Conservation (phyloP, 1,284 basidiomycete genomes). For the Takashimella koratensis region DNA sequence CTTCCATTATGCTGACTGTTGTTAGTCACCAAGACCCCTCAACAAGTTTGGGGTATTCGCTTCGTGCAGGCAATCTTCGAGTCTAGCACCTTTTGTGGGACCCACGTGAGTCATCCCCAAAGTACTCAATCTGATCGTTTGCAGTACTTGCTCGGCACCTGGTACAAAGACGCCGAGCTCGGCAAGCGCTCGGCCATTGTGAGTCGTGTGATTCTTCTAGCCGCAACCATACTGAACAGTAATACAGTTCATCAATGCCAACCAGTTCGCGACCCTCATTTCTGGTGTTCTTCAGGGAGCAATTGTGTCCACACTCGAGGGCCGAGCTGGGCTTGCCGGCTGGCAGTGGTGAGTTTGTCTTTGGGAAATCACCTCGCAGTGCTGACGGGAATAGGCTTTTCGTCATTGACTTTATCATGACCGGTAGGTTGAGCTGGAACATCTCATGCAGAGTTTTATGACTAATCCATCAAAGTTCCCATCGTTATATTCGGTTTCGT, state of each 20-base stretch:
- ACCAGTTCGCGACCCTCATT: slow-evolving; percentile 40
- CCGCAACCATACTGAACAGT: not conserved
- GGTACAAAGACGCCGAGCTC: slow-evolving; percentile 43
- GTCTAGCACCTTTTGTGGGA: slow-evolving; percentile 33
- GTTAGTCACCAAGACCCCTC: slow-evolving; percentile 24
- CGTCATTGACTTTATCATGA: slow-evolving; percentile 34
- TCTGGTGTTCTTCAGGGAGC: slow-evolving; percentile 43
- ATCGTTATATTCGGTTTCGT: slow-evolving; percentile 40
- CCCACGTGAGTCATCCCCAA: slow-evolving; percentile 18
- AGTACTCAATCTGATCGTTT: no score
- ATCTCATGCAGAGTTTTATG: no score
- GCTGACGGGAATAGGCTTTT: slow-evolving; percentile 8
- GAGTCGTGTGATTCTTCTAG: slow-evolving; percentile 17
- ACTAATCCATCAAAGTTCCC: slow-evolving; percentile 26
- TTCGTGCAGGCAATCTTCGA: slow-evolving; percentile 37
- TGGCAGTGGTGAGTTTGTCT: slow-evolving; percentile 28
- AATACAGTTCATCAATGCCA: slow-evolving; percentile 27
- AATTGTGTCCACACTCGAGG: slow-evolving; percentile 33
- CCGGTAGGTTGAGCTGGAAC: slow-evolving; percentile 8
- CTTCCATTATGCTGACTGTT: not conserved
- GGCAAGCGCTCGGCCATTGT: slow-evolving; percentile 42
- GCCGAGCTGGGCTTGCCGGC: slow-evolving; percentile 22
- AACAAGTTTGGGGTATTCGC: slow-evolving; percentile 36
- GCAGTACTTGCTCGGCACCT: slow-evolving; percentile 41
- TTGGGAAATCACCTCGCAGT: not conserved